These are phyloP conservation scores for Apophysomyces sp. DNA, from an alignment of 371 early-diverging fungal species.

Conservation along the genomic window DNA sequence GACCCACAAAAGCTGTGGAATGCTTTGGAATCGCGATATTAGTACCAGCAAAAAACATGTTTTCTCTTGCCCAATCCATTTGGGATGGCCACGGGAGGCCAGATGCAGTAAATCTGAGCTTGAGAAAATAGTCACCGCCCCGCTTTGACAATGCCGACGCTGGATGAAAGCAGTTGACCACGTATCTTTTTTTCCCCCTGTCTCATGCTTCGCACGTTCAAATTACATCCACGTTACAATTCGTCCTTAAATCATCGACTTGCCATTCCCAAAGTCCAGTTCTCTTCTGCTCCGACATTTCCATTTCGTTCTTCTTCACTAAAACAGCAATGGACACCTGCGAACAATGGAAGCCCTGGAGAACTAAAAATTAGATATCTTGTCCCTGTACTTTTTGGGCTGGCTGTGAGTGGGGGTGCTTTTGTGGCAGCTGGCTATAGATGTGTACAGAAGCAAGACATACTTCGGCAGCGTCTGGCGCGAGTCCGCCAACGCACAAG, in stretches of 20 bases:
- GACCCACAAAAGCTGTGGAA: too few relatives aligned
- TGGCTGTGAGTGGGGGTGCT: conserved; percentile 5
- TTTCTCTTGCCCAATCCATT: too few relatives aligned
- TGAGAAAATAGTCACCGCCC: too few relatives aligned
- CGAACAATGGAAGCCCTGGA: neutral
- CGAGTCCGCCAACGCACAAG: conserved; percentile 2
- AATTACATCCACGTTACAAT: neutral
- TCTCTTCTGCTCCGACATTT: neutral
- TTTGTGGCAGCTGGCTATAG: conserved; percentile 21
- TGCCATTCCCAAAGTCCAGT: neutral
- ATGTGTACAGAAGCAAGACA: conserved; percentile 24
- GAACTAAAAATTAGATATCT: conserved; percentile 7
- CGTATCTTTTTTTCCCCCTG: neutral
- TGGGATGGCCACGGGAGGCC: too few relatives aligned
- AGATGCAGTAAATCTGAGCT: too few relatives aligned
- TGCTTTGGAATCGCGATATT: too few relatives aligned
- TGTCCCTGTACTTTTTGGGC: conserved; percentile 18
- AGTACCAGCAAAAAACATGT: too few relatives aligned
- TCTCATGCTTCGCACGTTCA: neutral
- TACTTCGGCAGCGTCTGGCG: conserved; percentile 19
- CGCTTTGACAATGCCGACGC: too few relatives aligned
- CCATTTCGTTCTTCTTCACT: neutral
- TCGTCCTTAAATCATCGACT: neutral
- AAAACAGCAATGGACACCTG: neutral
- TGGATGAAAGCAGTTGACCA: too few relatives aligned